Evolutionary conservation across 441 rosid genomes (phyloP), one percentile per base, ranked within the genome.

Genomic region (Adansonia grandidieri): DNA sequence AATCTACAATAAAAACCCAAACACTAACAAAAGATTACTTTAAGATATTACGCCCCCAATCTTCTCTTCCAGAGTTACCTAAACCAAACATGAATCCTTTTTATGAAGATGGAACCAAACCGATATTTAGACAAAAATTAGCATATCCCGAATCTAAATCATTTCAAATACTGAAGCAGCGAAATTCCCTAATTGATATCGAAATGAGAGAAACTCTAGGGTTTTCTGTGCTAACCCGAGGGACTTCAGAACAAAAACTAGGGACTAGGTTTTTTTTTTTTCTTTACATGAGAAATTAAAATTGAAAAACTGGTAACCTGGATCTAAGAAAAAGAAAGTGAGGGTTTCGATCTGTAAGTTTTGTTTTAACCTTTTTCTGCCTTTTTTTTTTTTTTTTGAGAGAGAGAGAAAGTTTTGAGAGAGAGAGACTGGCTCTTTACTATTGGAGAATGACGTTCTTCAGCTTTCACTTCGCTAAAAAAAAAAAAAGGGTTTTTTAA

Each of bases 291-390:
- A 72, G 61, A 71, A 63, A 3, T 62, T 67, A 67, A 77, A 75
- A 79, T 73, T 79, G 50, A 28, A 82, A 79, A 86, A 80, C 86
- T 66, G 37, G 68, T 45, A 32, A 10, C 68, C 19, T 32, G 45
- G 68, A 32, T 63, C 19, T 1, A 32, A 63, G 20, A 9, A 63
- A 53, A 17, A 42, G 71, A 57, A 48, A 56, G 45, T 80, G 51
- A 80, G 86, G 85, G 83, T 74, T 86, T 62, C 67, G 85, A 86
- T 82, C 87, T 77, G 75, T 71, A 47, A 71, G 61, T 61, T 19
- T 78, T 63, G 5, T 57, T 51, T 58, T 53, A 24, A 24, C 62
- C 71, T 60, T 57, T 66, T 6, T 14, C 1, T 6, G 8, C 24
- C 19, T 51, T 48, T 9, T 67, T 51, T 4, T 63, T 32, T 1